These are phyloP conservation scores for Cornus kousa DNA, from an alignment of 148 eudicot genomes.

Conservation along the genomic window DNA sequence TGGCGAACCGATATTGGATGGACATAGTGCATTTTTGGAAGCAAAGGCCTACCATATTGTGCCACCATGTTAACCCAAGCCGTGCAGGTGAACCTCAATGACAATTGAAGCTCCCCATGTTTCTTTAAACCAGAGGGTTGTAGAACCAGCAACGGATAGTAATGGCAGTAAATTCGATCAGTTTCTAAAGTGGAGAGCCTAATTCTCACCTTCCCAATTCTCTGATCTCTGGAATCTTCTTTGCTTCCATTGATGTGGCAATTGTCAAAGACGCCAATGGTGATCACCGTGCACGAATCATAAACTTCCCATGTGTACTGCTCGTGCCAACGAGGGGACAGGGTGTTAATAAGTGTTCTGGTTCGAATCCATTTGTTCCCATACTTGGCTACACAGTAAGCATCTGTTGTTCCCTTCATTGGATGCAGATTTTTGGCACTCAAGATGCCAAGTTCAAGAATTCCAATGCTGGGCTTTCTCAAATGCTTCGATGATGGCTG, in stretches of 20 bases:
- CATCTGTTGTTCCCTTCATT: conserved; percentile 79
- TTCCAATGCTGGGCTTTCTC: conserved; percentile 70
- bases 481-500: conserved; percentile 80
- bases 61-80: conserved; percentile 94
- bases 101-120: conserved; percentile 87
- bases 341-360: conserved; percentile 71
- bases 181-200: conserved; percentile 82
- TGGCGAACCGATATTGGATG: conserved; percentile 77
- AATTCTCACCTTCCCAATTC: conserved; percentile 86
- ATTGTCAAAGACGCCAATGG: conserved; percentile 89
- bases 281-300: conserved; percentile 89
- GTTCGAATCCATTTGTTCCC: conserved; percentile 96
- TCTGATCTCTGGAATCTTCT: conserved; percentile 62
- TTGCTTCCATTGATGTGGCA: conserved; percentile 54
- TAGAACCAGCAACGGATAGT: conserved; percentile 77
- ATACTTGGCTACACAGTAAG: conserved; percentile 93
- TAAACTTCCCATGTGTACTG: conserved; percentile 95
- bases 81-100: conserved; percentile 76
- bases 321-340: conserved; percentile 82
- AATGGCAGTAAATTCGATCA: conserved; percentile 76
- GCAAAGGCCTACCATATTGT: conserved; percentile 73
- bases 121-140: conserved; percentile 68
- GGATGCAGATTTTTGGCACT: conserved; percentile 77
- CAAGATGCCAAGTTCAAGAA: conserved; percentile 78
- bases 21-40: conserved; percentile 95